Base-by-base conservation (phyloP, 345 rosid genomes). In the Moricandia moricandioides region DNA sequence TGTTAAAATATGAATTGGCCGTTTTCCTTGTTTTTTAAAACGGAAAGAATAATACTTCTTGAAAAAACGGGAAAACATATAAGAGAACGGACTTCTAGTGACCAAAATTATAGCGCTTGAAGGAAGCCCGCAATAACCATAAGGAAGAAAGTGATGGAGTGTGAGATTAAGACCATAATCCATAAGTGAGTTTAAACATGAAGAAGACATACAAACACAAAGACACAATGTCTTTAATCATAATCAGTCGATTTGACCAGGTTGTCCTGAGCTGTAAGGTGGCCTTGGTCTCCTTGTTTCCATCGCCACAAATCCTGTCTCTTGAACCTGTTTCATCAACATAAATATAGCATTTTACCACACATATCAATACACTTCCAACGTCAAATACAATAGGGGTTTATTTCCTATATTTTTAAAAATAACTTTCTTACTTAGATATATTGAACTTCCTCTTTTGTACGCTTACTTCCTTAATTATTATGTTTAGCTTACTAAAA, bases 201-300 rank as follows among this genome's bases (percentile, higher is more conserved):
- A 51, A 49, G 55, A 14, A 51, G 13, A 67, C 10, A 60, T 34
- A 43, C 21, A 55, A 12, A 63, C 17, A 63, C 39, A n/a, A 0
- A 62, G 51, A 65, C 49, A 33, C 2, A 21, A 45, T n/a, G 68
- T 67, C 13, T 66, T 14, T n/a, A 49, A 67, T 13, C 1, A 63
- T 37, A 70, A 64, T 77, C 71, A 77, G 8, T 66, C 40, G 72
- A 2, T 66, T 27, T 78, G 81, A 78, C 81, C 81, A 59, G 77
- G 73, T 18, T 4, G 12, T 27, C 81, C 81, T 34, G 72, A 16
- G 77, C 77, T 78, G 47, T 5, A 34, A 49, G 57, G 58, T 65
- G 35, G 68, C 55, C 69, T 78, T 70, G 71, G 71, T 78, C 63
- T 71, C 59, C 72, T 9, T 59, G 49, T 51, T 27, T 71, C 4